phyloP scores from a whole-genome alignment of 495 filamentous ascomycete species.

The Hyaloscypha hepaticicola region DNA sequence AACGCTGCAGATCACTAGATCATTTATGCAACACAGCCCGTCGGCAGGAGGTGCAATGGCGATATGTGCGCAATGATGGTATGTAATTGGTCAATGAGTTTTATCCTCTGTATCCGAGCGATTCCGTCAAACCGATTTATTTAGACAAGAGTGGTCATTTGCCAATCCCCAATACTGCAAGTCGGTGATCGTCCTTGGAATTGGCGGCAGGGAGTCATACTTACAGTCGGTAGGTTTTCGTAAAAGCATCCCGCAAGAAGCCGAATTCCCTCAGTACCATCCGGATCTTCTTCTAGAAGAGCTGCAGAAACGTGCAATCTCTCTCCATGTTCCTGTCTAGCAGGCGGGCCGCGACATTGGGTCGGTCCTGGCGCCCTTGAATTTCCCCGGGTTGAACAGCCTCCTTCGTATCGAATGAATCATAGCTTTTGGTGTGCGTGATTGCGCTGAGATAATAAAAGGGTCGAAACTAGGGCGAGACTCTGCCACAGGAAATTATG shows the following conservation, averaged over 20 bases:
- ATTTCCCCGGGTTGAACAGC: constrained; percentile 2
- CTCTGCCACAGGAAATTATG: neutral
- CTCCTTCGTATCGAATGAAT: constrained; percentile 1
- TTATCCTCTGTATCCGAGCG: neutral
- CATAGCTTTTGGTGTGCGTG: neutral
- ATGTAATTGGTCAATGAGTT: constrained; percentile 8
- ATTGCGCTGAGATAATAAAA: neutral
- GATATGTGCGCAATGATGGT: neutral
- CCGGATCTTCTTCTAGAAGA: neutral
- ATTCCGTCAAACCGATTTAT: neutral
- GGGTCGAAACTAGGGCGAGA: neutral
- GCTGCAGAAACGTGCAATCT: neutral
- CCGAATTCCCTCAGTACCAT: constrained; percentile 20
- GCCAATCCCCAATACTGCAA: neutral
- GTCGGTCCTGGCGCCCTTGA: neutral
- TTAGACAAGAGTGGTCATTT: neutral
- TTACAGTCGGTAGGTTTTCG: neutral
- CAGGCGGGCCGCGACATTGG: neutral
- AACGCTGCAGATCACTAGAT: constrained; percentile 22
- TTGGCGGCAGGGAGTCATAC: constrained; percentile 6
- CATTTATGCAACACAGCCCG: neutral
- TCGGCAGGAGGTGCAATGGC: neutral
- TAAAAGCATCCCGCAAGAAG: neutral
- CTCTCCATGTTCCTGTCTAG: neutral
- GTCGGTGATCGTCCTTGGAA: neutral